A percentile compares a stretch with the other conserved stretches of the same genome.
Conservation (phyloP, 257 asterid species). For the Nicotiana undulata region DNA sequence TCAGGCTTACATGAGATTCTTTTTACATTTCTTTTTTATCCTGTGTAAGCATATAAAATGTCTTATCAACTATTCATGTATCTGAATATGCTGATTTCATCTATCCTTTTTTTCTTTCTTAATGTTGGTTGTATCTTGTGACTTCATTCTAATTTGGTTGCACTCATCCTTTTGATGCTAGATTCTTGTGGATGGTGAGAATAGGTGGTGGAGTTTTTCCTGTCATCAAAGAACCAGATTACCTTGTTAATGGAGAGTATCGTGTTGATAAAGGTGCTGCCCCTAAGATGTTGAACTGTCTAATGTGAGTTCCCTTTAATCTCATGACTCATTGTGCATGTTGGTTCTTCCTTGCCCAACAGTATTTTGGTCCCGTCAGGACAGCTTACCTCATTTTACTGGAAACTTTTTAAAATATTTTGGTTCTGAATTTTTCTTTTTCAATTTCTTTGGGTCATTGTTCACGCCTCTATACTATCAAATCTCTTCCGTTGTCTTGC, state of each 20-base stretch:
- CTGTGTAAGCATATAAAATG: not conserved
- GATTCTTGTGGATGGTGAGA: conserved; percentile 99
- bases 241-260: conserved; percentile 97
- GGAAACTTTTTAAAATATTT: not conserved
- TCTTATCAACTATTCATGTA: not conserved
- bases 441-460: not conserved
- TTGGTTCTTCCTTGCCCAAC: not conserved
- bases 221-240: conserved; percentile 94
- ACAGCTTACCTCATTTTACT: not conserved
- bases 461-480: not conserved
- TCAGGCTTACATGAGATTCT: not conserved
- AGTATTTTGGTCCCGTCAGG: not conserved
- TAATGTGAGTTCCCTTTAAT: conserved; percentile 60
- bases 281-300: conserved; percentile 95
- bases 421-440: not conserved
- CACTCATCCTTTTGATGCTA: conserved; percentile 23
- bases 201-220: conserved; percentile 98
- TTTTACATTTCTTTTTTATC: not conserved
- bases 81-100: not conserved
- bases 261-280: conserved; percentile 99
- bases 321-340: not conserved
- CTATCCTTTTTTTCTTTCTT: not conserved
- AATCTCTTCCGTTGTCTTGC: not conserved
- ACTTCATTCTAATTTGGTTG: conserved; percentile 15
- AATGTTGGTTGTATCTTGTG: not conserved